These are phyloP conservation scores for Serendipita indica DNA, from an alignment of 768 basidiomycete genomes.

Conservation along the genomic window DNA sequence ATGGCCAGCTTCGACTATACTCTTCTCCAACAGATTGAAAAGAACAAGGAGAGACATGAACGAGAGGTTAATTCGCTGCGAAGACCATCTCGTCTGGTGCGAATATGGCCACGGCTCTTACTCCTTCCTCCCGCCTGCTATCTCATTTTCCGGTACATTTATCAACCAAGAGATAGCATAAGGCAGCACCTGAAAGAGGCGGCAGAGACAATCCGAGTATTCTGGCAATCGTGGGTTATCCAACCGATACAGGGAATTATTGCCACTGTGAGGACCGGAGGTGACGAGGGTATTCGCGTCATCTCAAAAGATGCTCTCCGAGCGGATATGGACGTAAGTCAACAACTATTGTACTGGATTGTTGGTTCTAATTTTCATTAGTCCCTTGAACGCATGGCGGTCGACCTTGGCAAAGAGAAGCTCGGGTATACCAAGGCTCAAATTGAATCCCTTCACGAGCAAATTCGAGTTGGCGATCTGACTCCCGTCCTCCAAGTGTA, in stretches of 20 bases:
- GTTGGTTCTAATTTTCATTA: constrained; percentile 20
- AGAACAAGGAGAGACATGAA: constrained; percentile 22
- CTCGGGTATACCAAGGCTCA: constrained; percentile 48
- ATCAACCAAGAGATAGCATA: constrained; percentile 45
- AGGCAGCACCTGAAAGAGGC: constrained; percentile 42
- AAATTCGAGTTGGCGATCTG: constrained; percentile 67
- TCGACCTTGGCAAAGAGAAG: constrained; percentile 71
- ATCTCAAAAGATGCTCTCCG: constrained; percentile 68
- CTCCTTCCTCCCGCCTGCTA: constrained; percentile 55
- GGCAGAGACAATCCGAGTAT: constrained; percentile 50
- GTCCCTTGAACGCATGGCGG: constrained; percentile 88
- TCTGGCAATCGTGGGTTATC: constrained; percentile 70
- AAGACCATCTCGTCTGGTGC: constrained; percentile 52
- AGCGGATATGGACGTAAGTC: constrained; percentile 66
- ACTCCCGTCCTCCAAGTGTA: constrained; percentile 77
- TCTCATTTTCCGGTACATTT: constrained; percentile 35
- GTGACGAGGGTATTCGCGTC: constrained; percentile 52
- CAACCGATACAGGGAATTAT: constrained; percentile 73
- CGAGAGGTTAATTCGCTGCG: constrained; percentile 29
- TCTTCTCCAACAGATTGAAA: constrained; percentile 14
- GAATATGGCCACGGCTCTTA: constrained; percentile 71
- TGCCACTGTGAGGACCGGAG: constrained; percentile 68
- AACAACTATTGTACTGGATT: neutral
- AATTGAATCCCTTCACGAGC: constrained; percentile 45
- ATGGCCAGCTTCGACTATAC: constrained; percentile 14